Evolutionary conservation across 352 stramenopile genomes (phyloP), one percentile per base, ranked within the genome.

Genomic region (Phytophthora hybrid): DNA sequence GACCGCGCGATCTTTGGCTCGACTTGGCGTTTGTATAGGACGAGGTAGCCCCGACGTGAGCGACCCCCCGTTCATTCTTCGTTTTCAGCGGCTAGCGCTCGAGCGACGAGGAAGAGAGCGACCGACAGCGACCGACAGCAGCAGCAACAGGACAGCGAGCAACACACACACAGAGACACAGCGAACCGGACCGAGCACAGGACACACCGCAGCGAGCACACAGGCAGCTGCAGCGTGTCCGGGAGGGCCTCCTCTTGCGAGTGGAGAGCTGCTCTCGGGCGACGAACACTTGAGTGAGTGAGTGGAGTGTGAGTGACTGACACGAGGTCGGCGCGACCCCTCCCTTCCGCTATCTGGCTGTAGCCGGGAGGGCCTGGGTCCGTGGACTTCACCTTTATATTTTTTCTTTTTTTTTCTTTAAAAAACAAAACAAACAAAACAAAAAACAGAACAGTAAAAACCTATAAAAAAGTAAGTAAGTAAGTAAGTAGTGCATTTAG

Each of bases 391-490:
- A 41, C 14, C 34, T 41, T 41, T 4, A 13, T 16, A 39, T 59
- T 70, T 32, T 66, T 71, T 34, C 46, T 5, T 67, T 72, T 41
- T 29, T 64, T 52, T 59, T 51, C n/a, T 18, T 34, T 62, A 54
- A 54, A 54, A 66, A n/a, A 67, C 71, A 66, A 31, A 72, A 61
- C 65, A 52, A 66, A 66, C 61, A 59, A 71, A 23, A 68, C 32
- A 53, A 54, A 55, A 57, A 53, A 2, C 29, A n/a, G 60, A 68
- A 46, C 53, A 59, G 19, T n/a, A 62, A 56, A 66, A 69, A 59
- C n/a, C 29, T 37, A 31, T 41, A 56, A 58, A 66, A 71, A 64
- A 74, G 61, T 65, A 73, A 44, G 37, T 16, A 44, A 44, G 37
- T 44, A 44, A 44, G 37, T 44, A 44, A 16, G 11, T 4, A 59